Evolutionary conservation across 495 filamentous ascomycete genomes (phyloP).

Genomic region (Schizothecium vesticola): DNA sequence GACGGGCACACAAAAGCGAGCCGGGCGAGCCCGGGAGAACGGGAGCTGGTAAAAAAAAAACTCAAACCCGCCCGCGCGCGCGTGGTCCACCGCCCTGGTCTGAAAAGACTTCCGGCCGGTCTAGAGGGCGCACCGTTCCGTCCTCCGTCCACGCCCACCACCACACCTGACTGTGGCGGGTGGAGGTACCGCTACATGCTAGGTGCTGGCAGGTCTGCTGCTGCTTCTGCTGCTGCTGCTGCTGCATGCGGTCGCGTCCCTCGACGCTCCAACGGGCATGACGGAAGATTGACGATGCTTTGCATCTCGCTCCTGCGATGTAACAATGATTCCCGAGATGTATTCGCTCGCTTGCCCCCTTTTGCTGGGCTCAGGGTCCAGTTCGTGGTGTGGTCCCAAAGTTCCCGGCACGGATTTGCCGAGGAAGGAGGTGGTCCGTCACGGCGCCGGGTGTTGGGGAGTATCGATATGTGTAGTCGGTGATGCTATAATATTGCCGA

Average conservation of each 20-base stretch:
- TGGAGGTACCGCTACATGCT: not conserved
- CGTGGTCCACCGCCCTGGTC: not conserved
- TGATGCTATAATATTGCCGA: not conserved
- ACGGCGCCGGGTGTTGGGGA: not conserved
- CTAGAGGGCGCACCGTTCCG: not conserved
- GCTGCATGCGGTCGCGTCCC: not conserved
- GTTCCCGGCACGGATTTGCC: not conserved
- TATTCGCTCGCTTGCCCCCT: not conserved
- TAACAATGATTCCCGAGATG: not conserved
- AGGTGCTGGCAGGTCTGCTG: too few relatives aligned
- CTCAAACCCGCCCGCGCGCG: not conserved
- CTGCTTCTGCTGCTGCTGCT: too few relatives aligned
- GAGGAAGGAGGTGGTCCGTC: not conserved
- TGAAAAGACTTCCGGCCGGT: not conserved
- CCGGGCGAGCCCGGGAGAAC: constrained; percentile 4
- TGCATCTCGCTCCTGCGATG: constrained; percentile 3
- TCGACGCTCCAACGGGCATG: not conserved
- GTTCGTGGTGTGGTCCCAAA: not conserved
- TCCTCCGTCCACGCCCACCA: not conserved
- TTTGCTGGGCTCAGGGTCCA: not conserved
- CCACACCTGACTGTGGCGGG: not conserved
- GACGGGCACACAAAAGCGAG: not conserved
- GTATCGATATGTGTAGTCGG: not conserved
- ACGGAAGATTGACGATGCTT: constrained; percentile 4
- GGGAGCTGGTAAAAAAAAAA: constrained; percentile 10